A percentile compares a stretch with the other conserved stretches of the same genome.
Conservation (phyloP, 73 alveolate species). For the Blepharisma japonicum region DNA sequence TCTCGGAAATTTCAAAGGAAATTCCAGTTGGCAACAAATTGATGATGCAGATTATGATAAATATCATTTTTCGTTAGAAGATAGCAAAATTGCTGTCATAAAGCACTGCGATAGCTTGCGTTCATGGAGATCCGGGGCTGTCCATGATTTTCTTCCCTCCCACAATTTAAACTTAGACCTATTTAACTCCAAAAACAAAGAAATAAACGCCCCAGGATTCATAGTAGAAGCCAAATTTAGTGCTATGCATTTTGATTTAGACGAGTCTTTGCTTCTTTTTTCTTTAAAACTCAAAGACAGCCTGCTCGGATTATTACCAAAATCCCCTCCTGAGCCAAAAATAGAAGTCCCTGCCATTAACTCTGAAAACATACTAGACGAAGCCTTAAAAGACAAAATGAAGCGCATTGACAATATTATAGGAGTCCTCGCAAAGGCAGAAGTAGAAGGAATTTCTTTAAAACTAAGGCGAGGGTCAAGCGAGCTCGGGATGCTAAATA, state of each 20-base stretch:
- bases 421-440: not conserved
- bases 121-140: too few species aligned
- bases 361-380: not conserved
- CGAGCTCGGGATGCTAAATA: not conserved
- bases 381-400: constrained; percentile 20
- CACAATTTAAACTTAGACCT: too few species aligned
- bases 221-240: too few species aligned
- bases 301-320: not conserved
- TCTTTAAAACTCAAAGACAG: not conserved
- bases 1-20: not conserved
- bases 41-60: not conserved
- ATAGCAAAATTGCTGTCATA: too few species aligned
- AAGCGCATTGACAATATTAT: not conserved
- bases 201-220: too few species aligned
- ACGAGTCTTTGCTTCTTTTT: not conserved
- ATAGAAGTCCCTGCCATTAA: not conserved
- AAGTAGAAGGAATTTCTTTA: not conserved
- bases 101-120: too few species aligned
- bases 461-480: not conserved
- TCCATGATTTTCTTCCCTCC: too few species aligned
- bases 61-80: too few species aligned
- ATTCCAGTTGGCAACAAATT: not conserved
- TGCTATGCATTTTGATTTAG: too few species aligned
- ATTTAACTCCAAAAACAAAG: too few species aligned
- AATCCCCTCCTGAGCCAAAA: not conserved